Conservation (phyloP, 768 basidiomycete genomes). For the Exsudoporus frostii region DNA sequence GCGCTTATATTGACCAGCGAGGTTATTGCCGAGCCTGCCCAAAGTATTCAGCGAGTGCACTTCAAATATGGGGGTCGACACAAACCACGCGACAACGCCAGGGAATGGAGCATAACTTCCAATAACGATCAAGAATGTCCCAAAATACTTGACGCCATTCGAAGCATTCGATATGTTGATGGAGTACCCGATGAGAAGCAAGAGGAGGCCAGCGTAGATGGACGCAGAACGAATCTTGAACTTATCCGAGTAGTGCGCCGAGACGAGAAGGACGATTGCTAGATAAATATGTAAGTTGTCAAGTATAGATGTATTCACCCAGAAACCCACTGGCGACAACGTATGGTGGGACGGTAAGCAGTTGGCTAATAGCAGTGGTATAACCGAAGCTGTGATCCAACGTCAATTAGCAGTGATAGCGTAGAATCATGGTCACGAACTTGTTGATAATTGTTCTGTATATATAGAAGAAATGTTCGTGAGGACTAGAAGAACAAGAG, state of each 20-base stretch:
- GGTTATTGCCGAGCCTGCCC: constrained; percentile 49
- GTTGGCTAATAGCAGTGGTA: constrained; percentile 51
- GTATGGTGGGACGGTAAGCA: constrained; percentile 69
- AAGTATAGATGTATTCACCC: background rate
- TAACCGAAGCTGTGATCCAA: constrained; percentile 51
- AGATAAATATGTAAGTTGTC: background rate
- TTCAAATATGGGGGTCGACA: constrained; percentile 11
- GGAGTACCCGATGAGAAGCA: constrained; percentile 55
- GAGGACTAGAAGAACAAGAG: background rate
- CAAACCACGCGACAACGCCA: constrained; percentile 58
- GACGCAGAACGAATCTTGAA: constrained; percentile 54
- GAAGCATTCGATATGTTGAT: constrained; percentile 59
- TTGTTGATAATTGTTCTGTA: constrained; percentile 56
- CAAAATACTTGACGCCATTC: constrained; percentile 64
- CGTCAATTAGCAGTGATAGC: background rate
- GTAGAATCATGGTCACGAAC: constrained; percentile 22
- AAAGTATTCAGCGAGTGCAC: background rate
- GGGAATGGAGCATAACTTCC: constrained; percentile 60
- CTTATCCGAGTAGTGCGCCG: constrained; percentile 59
- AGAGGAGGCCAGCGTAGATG: constrained; percentile 47
- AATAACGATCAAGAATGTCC: constrained; percentile 63
- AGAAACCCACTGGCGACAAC: constrained; percentile 53
- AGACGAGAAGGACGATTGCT: constrained; percentile 53
- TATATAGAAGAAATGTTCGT: background rate
- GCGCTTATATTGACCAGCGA: constrained; percentile 68